Conservation (phyloP, 2,329 filamentous ascomycete genomes). For the Hypomyces perniciosus region DNA sequence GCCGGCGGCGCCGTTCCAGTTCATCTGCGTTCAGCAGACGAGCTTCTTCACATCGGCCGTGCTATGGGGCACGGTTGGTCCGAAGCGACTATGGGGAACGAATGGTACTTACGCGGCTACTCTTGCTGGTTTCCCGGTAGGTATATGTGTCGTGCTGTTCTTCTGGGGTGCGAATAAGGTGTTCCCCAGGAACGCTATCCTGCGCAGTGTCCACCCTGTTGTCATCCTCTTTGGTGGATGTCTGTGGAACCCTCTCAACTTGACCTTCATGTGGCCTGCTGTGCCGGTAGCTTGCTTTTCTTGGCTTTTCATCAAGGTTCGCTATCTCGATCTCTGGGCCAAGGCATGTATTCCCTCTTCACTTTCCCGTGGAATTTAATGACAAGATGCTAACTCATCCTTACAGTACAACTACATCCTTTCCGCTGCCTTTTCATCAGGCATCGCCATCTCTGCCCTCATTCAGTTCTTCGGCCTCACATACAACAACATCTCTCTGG, state of each 20-base stretch:
- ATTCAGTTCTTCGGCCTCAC: conserved; percentile 39
- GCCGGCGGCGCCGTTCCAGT: conserved; percentile 1
- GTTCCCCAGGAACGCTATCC: conserved; percentile 24
- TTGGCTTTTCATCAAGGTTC: conserved; percentile 41
- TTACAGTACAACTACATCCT: conserved; percentile 32
- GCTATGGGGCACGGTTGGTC: conserved; percentile 34
- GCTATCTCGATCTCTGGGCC: conserved; percentile 43
- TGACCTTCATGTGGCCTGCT: conserved; percentile 40
- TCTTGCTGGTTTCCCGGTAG: conserved; percentile 34
- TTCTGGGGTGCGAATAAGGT: conserved; percentile 31
- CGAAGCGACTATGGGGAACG: conserved; percentile 29
- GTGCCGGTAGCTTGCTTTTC: conserved; percentile 42
- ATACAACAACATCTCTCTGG: conserved; percentile 31
- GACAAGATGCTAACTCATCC: background rate
- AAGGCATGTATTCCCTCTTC: conserved; percentile 22
- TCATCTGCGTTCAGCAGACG: background rate
- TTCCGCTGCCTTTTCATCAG: conserved; percentile 37
- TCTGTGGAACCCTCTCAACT: conserved; percentile 38
- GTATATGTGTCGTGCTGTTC: conserved; percentile 28
- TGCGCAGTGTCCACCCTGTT: conserved; percentile 38
- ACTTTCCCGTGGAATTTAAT: background rate
- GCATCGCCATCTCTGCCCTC: conserved; percentile 35
- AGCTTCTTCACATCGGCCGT: conserved; percentile 28
- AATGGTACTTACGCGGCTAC: conserved; percentile 29
- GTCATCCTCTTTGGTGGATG: conserved; percentile 35